These are phyloP conservation scores for Leccinum disarticulatum DNA, from an alignment of 768 basidiomycete genomes.

Conservation along the genomic window DNA sequence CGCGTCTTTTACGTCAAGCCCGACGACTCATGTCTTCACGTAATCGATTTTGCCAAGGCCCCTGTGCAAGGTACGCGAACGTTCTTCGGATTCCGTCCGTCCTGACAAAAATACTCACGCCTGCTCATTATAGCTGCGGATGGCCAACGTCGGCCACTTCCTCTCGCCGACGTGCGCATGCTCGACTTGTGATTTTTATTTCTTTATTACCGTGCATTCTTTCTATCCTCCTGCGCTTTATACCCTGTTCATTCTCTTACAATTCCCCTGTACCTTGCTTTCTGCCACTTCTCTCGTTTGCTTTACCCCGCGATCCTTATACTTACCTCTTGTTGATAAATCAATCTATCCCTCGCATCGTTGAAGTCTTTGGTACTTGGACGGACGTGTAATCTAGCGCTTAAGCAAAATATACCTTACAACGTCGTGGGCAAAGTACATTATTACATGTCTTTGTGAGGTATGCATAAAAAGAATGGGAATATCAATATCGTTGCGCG, in stretches of 20 bases:
- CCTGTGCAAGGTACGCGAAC: slow-evolving; percentile 31
- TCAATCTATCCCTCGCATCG: not conserved
- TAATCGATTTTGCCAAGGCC: slow-evolving; percentile 49
- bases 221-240: not conserved
- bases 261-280: slow-evolving; percentile 2
- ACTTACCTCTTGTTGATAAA: not conserved
- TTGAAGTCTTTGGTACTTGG: not conserved
- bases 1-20: slow-evolving; percentile 53
- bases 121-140: slow-evolving; percentile 21
- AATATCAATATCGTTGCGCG: slow-evolving; percentile 18
- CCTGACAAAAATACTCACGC: not conserved
- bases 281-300: slow-evolving; percentile 3
- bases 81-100: not conserved
- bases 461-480: slow-evolving; percentile 23
- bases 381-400: slow-evolving; percentile 17
- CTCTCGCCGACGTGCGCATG: slow-evolving; percentile 33
- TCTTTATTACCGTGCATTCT: not conserved
- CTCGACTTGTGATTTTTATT: slow-evolving; percentile 23
- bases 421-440: slow-evolving; percentile 22
- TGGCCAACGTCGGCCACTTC: slow-evolving; percentile 33
- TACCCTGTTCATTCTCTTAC: not conserved
- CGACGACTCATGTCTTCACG: slow-evolving; percentile 39
- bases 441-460: slow-evolving; percentile 25
- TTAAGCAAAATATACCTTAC: slow-evolving; percentile 18
- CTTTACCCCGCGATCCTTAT: not conserved